These are phyloP conservation scores for Magnolia sinica DNA, from an alignment of 164 flowering plant genomes.

Conservation along the genomic window DNA sequence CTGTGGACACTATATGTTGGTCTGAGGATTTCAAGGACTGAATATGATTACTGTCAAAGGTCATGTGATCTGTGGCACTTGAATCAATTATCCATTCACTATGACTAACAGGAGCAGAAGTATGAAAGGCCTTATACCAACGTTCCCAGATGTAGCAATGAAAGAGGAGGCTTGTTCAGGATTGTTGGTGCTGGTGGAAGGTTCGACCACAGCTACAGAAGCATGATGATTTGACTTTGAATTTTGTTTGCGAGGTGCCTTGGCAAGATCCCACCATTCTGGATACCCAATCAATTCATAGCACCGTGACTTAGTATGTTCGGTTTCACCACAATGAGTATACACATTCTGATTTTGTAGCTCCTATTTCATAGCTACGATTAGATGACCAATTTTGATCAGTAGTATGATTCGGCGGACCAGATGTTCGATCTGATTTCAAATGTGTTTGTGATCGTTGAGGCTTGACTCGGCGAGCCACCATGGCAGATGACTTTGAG, in stretches of 20 bases:
- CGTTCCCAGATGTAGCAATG: not conserved
- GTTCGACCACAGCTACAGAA: not conserved
- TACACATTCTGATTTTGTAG: not conserved
- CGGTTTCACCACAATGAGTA: slow-evolving; percentile 8
- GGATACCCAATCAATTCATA: slow-evolving; percentile 13
- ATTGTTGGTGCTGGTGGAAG: not conserved
- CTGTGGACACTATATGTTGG: not conserved
- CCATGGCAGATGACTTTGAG: not conserved
- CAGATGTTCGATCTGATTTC: not conserved
- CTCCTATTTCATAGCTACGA: not conserved
- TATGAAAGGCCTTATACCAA: slow-evolving; percentile 3
- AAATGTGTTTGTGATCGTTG: not conserved
- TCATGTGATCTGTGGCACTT: not conserved
- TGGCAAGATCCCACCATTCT: slow-evolving; percentile 7
- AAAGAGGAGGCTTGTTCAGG: slow-evolving; percentile 5
- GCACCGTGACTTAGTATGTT: slow-evolving; percentile 4
- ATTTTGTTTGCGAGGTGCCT: not conserved
- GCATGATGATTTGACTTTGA: not conserved
- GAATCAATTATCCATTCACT: slow-evolving; percentile 10
- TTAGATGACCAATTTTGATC: not conserved
- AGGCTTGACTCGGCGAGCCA: not conserved
- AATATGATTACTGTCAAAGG: not conserved
- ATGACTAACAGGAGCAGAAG: not conserved
- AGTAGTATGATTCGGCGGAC: not conserved
- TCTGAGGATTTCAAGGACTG: not conserved